Base-by-base conservation (phyloP, 495 filamentous ascomycete species). In the Chaetomium tenue region DNA sequence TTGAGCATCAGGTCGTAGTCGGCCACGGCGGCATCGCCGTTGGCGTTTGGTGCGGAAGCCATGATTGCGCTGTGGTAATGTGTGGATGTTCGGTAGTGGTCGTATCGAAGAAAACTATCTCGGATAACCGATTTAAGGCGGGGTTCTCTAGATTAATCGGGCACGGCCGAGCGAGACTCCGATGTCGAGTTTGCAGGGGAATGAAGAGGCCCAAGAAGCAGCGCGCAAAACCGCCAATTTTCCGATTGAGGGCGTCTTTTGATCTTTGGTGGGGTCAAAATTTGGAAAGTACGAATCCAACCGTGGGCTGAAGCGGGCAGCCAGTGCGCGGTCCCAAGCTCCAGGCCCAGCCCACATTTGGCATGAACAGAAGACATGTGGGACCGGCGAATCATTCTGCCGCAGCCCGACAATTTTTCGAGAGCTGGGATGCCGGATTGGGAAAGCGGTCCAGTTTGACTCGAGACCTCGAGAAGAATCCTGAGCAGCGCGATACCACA, bases 1-100 rank as follows among this genome's bases (percentile, higher is more conserved):
- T 94, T 93, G 68, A 89, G 90, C 55, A 97, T 81, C 52, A 98
- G 72, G 78, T 95, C 90, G 82, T 95, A 79, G 80, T 80, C 74
- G 85, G 77, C 64, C 70, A 82, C 80, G 78, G 61, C 82, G 75
- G 66, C 77, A 48, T 42, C 82, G 73, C 84, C 86, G 78, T 88
- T 71, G 63, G 67, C 51, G 60, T 68, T 84, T 67, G 89, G 39
- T 39, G 65, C 64, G 66, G 69, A 66, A 64, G 69, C 69, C 72
- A 75, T 75, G 56, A 37, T 70, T 65, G 60, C 46, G 55, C 16
- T 9, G 26, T 26, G 51, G 44, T 13, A 2, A 8, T 26, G 9
- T 37, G 6, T 12, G 1, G 62, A 25, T 47, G 40, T 37, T 26
- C 48, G 63, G 2, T 5, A 42, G 22, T 56, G 3, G 40, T 25